These are phyloP conservation scores for Cyclotella choctawhatcheeana DNA, from an alignment of 108 stramenopile species.

Conservation along the genomic window DNA sequence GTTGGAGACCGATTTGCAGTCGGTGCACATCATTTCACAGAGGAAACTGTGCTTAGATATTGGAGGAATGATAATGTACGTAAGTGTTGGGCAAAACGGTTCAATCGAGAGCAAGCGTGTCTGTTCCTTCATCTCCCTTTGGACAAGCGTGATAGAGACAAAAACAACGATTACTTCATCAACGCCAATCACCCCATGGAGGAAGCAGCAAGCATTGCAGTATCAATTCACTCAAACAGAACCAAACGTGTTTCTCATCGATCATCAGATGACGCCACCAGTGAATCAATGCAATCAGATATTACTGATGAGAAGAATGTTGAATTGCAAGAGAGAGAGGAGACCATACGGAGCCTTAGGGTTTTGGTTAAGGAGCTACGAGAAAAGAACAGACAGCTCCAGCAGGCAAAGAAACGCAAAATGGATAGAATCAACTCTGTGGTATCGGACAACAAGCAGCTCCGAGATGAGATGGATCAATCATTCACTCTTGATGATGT, in stretches of 20 bases:
- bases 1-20: neutral
- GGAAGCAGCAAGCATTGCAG: neutral
- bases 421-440: no score
- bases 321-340: no score
- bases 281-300: neutral
- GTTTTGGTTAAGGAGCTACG: no score
- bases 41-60: constrained; percentile 1
- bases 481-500: neutral
- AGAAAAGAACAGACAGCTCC: no score
- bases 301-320: neutral
- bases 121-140: constrained; percentile 5
- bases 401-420: no score
- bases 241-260: neutral
- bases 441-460: no score
- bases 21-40: constrained; percentile 18
- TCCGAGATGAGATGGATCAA: neutral
- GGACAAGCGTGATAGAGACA: constrained; percentile 12
- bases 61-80: neutral
- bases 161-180: constrained; percentile 2
- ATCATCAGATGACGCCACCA: neutral
- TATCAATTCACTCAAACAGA: neutral
- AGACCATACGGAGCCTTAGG: no score
- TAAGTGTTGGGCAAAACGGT: neutral
- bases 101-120: neutral
- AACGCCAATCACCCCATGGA: constrained; percentile 13